Conservation (phyloP, 805 yeast species). For the Wickerhamomyces canadensis region DNA sequence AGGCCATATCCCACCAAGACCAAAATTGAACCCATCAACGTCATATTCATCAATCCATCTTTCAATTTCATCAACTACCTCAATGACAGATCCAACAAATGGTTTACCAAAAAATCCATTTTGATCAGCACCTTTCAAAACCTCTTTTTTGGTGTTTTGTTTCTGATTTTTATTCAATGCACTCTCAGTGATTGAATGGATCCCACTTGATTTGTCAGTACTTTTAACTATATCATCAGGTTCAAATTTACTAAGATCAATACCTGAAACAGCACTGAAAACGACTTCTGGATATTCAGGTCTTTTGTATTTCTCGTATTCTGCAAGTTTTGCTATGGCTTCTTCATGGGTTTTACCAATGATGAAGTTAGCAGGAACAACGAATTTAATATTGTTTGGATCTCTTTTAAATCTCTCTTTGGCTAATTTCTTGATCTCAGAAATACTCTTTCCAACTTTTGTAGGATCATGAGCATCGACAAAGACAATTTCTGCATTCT, state of each 20-base stretch:
- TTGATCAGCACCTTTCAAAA: conserved; percentile 24
- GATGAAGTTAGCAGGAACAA: conserved; percentile 27
- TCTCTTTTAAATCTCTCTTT: conserved; percentile 27
- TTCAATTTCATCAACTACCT: conserved; percentile 18
- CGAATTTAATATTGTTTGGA: conserved; percentile 29
- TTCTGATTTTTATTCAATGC: conserved; percentile 17
- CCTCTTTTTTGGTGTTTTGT: conserved; percentile 14
- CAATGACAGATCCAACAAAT: conserved; percentile 28
- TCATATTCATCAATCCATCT: conserved; percentile 2
- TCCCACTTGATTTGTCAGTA: conserved; percentile 23
- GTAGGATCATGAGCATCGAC: conserved; percentile 29
- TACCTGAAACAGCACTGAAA: conserved; percentile 37
- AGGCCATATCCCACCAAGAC: background rate
- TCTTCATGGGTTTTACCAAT: conserved; percentile 34
- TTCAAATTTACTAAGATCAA: conserved; percentile 30
- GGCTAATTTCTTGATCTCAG: conserved; percentile 26
- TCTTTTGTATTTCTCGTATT: conserved; percentile 22
- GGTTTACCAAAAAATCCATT: conserved; percentile 17
- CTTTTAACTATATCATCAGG: conserved; percentile 25
- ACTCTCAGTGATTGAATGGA: conserved; percentile 25
- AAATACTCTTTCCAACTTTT: conserved; percentile 15
- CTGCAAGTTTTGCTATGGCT: conserved; percentile 28
- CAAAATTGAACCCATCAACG: conserved; percentile 4
- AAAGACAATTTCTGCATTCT: conserved; percentile 35
- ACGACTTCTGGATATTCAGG: conserved; percentile 34